Evolutionary conservation across 2,329 filamentous ascomycete genomes (phyloP), one percentile per base, ranked within the genome.

Genomic region (Talaromyces sp.): DNA sequence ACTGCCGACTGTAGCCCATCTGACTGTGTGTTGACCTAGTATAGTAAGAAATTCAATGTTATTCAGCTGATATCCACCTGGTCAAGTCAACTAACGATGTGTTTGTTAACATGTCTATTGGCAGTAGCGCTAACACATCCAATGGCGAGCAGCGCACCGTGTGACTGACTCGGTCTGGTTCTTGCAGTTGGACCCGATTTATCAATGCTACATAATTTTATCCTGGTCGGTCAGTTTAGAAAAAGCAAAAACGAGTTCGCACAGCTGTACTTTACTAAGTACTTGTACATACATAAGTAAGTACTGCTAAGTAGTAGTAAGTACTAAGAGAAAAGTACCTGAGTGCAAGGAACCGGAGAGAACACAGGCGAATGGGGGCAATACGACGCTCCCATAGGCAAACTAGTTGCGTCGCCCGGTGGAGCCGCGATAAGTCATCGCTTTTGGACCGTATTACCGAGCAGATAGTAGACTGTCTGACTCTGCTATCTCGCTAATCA

Each of bases 401-500:
- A 62, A 13, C 19, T 62, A 63, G 52, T 35, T 41, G 50, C 25
- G 22, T 52, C 45, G 37, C n/a, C 22, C n/a, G 45, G 63, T 61
- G 63, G 57, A 56, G 47, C 62, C 62, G 37, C 63, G 63, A 64
- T 64, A 61, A 64, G 62, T 64, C 50, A 27, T 41, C 11, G 37
- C 22, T 27, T 43, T 57, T 57, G 52, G 52, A 57, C 35, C 27
- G 49, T 52, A 52, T 52, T 52, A 52, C 49, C 49, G 49, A 52
- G 49, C 49, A 52, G 47, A 13, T 13, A 25, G 17, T 37, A 52
- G 49, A 41, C 15, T 15, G 15, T 6, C 15, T 17, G 39, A 6
- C 39, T 17, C 13, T 6, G 15, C 49, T 52, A 52, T 52, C 49
- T 52, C 49, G 15, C 47, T 17, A 52, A 31, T 31, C 27, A 31